These are phyloP conservation scores for Lyophyllum atratum DNA, from an alignment of 768 basidiomycete species.

Conservation along the genomic window DNA sequence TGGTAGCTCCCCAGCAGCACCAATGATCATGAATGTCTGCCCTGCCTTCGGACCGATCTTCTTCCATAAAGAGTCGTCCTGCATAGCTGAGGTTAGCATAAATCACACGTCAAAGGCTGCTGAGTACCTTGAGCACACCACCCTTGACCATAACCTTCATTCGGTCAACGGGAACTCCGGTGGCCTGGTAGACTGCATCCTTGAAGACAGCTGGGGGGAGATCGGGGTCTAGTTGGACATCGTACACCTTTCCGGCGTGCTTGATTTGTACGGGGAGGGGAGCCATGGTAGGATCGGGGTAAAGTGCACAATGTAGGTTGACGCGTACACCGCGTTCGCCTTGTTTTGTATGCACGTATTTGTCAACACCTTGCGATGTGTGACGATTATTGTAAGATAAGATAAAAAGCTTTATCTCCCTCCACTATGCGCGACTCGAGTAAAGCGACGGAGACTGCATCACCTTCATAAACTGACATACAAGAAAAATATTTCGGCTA, in stretches of 20 bases:
- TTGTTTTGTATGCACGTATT: conserved; percentile 10
- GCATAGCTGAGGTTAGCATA: neutral
- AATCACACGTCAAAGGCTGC: neutral
- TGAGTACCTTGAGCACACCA: conserved; percentile 79
- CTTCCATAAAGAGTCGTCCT: conserved; percentile 89
- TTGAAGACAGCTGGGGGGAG: conserved; percentile 77
- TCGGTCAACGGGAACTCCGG: conserved; percentile 85
- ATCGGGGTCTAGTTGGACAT: conserved; percentile 73
- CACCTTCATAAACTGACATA: no score
- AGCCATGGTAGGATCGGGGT: conserved; percentile 46
- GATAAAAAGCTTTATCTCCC: no score
- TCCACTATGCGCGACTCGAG: no score
- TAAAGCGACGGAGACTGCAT: no score
- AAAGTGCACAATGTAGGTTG: conserved; percentile 10
- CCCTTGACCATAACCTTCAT: conserved; percentile 99
- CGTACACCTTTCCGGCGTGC: conserved; percentile 81
- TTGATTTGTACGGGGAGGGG: conserved; percentile 81
- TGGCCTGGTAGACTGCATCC: conserved; percentile 74
- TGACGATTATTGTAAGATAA: no score
- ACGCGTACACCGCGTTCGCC: conserved; percentile 23
- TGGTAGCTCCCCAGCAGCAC: conserved; percentile 89
- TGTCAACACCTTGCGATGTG: conserved; percentile 4
- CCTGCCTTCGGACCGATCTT: conserved; percentile 85
- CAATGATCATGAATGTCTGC: conserved; percentile 92
- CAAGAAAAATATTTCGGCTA: no score